Evolutionary conservation across 257 asterid species (phyloP).

Genomic region (Ligustrum vulgare): DNA sequence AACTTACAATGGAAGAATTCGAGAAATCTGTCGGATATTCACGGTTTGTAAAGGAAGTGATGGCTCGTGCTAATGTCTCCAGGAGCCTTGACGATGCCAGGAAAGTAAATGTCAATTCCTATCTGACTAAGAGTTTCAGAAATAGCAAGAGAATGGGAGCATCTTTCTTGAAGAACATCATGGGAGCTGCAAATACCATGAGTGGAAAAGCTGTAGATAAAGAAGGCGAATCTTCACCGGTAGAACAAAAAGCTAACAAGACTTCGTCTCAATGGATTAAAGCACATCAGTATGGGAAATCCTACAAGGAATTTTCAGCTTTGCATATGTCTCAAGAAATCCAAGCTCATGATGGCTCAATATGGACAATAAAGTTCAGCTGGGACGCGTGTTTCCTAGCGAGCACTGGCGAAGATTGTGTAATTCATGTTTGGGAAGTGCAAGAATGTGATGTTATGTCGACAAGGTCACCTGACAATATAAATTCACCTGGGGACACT

Average conservation of each 20-base stretch:
- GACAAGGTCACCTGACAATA: slow-evolving; percentile 39
- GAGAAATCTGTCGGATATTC: slow-evolving; percentile 85
- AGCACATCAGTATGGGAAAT: slow-evolving; percentile 78
- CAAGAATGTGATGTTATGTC: slow-evolving; percentile 76
- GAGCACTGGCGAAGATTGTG: slow-evolving; percentile 82
- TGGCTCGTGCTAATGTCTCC: slow-evolving; percentile 53
- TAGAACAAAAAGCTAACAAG: slow-evolving; percentile 33
- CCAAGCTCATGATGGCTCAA: slow-evolving; percentile 82
- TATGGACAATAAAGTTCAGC: slow-evolving; percentile 77
- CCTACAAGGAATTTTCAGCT: slow-evolving; percentile 74
- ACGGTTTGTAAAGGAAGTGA: slow-evolving; percentile 80
- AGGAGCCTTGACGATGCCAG: slow-evolving; percentile 37
- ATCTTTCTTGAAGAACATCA: slow-evolving; percentile 49
- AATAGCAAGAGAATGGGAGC: slow-evolving; percentile 80
- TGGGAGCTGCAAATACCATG: slow-evolving; percentile 53
- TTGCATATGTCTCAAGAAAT: slow-evolving; percentile 82
- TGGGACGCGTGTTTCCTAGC: slow-evolving; percentile 67
- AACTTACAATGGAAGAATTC: slow-evolving; percentile 83
- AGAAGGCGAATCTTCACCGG: slow-evolving; percentile 39
- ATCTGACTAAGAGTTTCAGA: slow-evolving; percentile 66
- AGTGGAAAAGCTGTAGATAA: slow-evolving; percentile 45
- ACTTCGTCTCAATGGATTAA: slow-evolving; percentile 68
- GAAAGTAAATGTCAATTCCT: slow-evolving; percentile 45
- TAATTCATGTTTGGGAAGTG: slow-evolving; percentile 90
- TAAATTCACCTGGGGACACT: slow-evolving; percentile 40